phyloP scores from a whole-genome alignment of 2,329 filamentous ascomycete genomes.

The Nemania abortiva region DNA sequence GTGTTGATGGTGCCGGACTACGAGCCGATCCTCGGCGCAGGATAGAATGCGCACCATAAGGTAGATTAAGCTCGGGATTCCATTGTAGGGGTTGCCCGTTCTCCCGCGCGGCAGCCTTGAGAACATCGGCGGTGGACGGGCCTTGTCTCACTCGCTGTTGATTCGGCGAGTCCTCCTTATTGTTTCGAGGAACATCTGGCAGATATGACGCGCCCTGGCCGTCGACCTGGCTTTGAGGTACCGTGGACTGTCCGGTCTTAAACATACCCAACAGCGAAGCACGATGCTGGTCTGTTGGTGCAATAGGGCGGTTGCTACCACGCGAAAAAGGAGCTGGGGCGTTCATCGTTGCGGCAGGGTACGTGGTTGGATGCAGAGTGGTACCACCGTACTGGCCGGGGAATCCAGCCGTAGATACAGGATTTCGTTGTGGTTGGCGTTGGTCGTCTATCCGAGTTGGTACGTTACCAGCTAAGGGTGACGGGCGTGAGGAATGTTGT shows the following conservation, averaged over 20 bases:
- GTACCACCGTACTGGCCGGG: conserved; percentile 38
- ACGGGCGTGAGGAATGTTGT: conserved; percentile 31
- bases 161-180: conserved; percentile 35
- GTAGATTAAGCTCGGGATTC: conserved; percentile 55
- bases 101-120: conserved; percentile 47
- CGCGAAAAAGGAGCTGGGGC: conserved; percentile 36
- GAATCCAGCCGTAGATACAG: conserved; percentile 29
- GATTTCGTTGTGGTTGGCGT: conserved; percentile 35
- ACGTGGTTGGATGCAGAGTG: conserved; percentile 28
- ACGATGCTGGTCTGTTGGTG: conserved; percentile 58
- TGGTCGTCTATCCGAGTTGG: conserved; percentile 31
- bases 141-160: conserved; percentile 40
- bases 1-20: conserved; percentile 37
- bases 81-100: conserved; percentile 51
- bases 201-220: conserved; percentile 32
- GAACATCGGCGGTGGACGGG: conserved; percentile 45
- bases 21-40: conserved; percentile 49
- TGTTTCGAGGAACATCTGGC: conserved; percentile 23
- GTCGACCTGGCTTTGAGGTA: conserved; percentile 44
- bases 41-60: conserved; percentile 56
- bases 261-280: conserved; percentile 67
- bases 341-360: conserved; percentile 31
- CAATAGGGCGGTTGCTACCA: conserved; percentile 30
- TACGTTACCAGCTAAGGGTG: conserved; percentile 23
- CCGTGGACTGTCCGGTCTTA: conserved; percentile 56